Conservation (phyloP, 169 alveolate genomes). For the Eimeria zaria region DNA sequence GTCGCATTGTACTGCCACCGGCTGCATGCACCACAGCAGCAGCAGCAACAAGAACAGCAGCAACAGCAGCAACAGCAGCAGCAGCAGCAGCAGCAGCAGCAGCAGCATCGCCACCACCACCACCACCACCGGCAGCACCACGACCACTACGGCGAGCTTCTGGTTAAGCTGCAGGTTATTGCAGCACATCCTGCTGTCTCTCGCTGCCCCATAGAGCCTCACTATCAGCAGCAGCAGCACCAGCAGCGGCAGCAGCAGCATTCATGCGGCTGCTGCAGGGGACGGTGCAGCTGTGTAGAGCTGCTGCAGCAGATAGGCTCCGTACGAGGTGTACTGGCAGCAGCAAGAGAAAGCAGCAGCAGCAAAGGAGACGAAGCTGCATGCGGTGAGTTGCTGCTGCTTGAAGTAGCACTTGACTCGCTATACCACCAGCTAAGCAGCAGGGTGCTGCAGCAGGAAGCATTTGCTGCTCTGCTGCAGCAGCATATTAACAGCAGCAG, state of each 20-base stretch:
- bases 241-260: conserved; percentile 31
- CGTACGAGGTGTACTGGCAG: conserved; percentile 20
- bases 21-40: conserved; percentile 24
- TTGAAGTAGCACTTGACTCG: conserved; percentile 28
- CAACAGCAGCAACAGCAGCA: conserved; percentile 19
- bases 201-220: conserved; percentile 22
- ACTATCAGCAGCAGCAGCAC: conserved; percentile 16
- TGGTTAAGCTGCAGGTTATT: conserved; percentile 23
- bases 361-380: conserved; percentile 12
- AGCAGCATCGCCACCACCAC: neutral
- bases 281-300: conserved; percentile 61
- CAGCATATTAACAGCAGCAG: conserved; percentile 40
- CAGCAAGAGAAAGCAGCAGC: conserved; percentile 71
- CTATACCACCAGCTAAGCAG: conserved; percentile 24
- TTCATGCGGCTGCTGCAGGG: conserved; percentile 57
- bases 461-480: conserved; percentile 57
- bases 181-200: conserved; percentile 32
- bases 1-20: conserved; percentile 52
- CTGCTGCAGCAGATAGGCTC: conserved; percentile 67
- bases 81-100: conserved; percentile 18
- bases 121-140: neutral
- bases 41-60: conserved; percentile 28
- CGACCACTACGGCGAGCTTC: conserved; percentile 27
- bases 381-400: conserved; percentile 54
- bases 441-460: conserved; percentile 69